Evolutionary conservation across 352 stramenopile species (phyloP).

Genomic region (Phytophthora pluvialis): DNA sequence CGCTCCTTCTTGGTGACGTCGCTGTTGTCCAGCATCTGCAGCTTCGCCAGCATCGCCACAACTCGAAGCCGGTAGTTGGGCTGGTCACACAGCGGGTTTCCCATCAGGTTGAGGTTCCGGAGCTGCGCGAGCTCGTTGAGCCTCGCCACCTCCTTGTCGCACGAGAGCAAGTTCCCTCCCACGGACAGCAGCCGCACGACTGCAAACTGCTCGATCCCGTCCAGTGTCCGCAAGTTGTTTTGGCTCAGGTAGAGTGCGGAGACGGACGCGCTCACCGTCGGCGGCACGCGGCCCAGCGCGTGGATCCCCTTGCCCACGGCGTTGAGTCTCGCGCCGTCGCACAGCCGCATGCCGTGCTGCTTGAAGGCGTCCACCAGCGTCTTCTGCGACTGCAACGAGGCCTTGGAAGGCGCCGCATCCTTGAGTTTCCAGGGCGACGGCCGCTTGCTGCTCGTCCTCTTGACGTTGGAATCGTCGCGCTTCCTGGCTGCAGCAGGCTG

Average conservation of each 20-base stretch:
- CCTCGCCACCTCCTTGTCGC: constrained; percentile 50
- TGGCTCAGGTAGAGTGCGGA: constrained; percentile 83
- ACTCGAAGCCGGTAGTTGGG: constrained; percentile 77
- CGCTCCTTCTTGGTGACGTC: constrained; percentile 71
- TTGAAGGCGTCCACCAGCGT: constrained; percentile 72
- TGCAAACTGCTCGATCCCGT: constrained; percentile 70
- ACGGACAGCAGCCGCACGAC: constrained; percentile 67
- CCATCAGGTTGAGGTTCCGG: constrained; percentile 69
- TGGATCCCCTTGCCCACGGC: constrained; percentile 65
- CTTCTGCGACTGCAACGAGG: constrained; percentile 32
- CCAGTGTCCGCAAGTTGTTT: constrained; percentile 63
- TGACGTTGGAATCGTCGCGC: constrained; percentile 25
- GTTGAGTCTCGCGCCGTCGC: constrained; percentile 80
- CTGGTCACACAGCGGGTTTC: constrained; percentile 76
- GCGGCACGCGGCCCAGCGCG: constrained; percentile 54
- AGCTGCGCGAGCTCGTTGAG: constrained; percentile 51
- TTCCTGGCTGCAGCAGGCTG: constrained; percentile 18
- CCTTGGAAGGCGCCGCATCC: constrained; percentile 13
- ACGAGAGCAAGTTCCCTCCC: constrained; percentile 59
- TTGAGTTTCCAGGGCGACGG: constrained; percentile 16
- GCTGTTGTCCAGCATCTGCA: constrained; percentile 65
- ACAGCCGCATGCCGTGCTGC: constrained; percentile 70
- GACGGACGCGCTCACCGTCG: constrained; percentile 49
- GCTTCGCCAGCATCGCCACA: constrained; percentile 47
- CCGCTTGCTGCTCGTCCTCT: constrained; percentile 18